Evolutionary conservation across 2,329 filamentous ascomycete species (phyloP).

Genomic region (Talaromyces sp.): DNA sequence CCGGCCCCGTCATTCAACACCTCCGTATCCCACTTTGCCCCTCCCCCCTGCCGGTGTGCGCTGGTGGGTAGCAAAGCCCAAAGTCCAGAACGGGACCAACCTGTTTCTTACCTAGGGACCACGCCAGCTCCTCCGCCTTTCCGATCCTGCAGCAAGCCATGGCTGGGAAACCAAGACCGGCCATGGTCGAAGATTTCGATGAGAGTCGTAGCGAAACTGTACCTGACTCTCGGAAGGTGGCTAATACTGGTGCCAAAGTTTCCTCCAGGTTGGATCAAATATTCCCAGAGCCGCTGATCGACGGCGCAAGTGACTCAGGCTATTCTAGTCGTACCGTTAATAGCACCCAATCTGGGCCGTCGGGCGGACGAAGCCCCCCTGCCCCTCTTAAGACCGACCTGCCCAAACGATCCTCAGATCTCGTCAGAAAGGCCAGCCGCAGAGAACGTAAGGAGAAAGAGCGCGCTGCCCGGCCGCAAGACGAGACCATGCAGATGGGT

Average conservation of each 20-base stretch:
- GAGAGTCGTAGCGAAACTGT: conserved; percentile 47
- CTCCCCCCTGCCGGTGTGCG: conserved; percentile 11
- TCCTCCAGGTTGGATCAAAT: conserved; percentile 48
- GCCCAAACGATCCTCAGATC: conserved; percentile 28
- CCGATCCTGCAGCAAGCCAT: conserved; percentile 35
- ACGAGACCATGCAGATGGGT: conserved; percentile 36
- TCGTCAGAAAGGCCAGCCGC: conserved; percentile 34
- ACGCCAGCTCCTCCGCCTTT: conserved; percentile 29
- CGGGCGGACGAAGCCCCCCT: conserved; percentile 41
- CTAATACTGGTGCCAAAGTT: conserved; percentile 50
- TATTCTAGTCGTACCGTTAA: conserved; percentile 63
- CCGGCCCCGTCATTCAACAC: conserved; percentile 4
- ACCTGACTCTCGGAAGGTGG: conserved; percentile 50
- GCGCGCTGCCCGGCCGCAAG: conserved; percentile 19
- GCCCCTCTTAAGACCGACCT: conserved; percentile 42
- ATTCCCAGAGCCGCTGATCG: conserved; percentile 42
- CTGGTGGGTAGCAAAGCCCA: conserved; percentile 17
- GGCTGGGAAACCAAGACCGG: conserved; percentile 45
- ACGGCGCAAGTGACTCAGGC: conserved; percentile 62
- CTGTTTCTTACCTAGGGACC: conserved; percentile 29
- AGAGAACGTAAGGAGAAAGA: conserved; percentile 39
- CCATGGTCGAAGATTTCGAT: conserved; percentile 53
- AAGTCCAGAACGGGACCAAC: conserved; percentile 27
- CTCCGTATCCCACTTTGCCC: background rate
- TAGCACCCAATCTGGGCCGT: conserved; percentile 55